Percentiles rank a stretch among this genome's conserved stretches.
Conservation (phyloP, 257 asterid species). For the Eucommia ulmoides region DNA sequence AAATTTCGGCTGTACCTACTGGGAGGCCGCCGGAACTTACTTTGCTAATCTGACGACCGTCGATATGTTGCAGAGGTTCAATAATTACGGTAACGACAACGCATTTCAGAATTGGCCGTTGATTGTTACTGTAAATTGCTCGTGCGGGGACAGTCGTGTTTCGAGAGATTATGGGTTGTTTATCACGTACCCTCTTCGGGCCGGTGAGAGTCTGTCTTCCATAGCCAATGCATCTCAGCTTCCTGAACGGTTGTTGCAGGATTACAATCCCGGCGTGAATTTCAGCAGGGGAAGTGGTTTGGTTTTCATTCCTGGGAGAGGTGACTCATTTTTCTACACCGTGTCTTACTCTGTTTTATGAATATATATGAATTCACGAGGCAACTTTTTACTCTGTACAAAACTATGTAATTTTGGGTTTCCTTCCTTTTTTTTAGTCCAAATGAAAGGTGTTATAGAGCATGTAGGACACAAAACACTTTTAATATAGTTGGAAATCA, state of each 20-base stretch:
- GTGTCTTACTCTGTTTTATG: not conserved
- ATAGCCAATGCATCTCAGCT: slow-evolving; percentile 24
- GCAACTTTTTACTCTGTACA: not conserved
- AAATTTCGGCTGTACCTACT: slow-evolving; percentile 23
- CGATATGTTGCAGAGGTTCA: slow-evolving; percentile 43
- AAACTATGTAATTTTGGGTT: not conserved
- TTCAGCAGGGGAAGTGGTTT: slow-evolving; percentile 44
- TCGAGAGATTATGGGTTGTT: slow-evolving; percentile 56
- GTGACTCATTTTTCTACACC: slow-evolving; percentile 14
- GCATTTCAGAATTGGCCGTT: slow-evolving; percentile 18
- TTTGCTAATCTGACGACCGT: slow-evolving; percentile 53
- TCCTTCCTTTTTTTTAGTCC: not conserved
- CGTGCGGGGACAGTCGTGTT: slow-evolving; percentile 46
- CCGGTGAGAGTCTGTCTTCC: slow-evolving; percentile 22
- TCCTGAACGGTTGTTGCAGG: slow-evolving; percentile 36
- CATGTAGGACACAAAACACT: too few species aligned
- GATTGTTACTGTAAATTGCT: slow-evolving; percentile 45
- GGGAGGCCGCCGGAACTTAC: slow-evolving; percentile 11
- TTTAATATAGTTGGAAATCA: too few species aligned
- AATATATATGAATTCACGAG: not conserved
- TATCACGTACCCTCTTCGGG: slow-evolving; percentile 44
- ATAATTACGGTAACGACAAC: slow-evolving; percentile 14
- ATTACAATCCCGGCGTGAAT: slow-evolving; percentile 45
- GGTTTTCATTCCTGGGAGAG: slow-evolving; percentile 55
- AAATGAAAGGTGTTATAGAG: not conserved